A percentile compares a stretch with the other conserved stretches of the same genome.
phyloP scores from a whole-genome alignment of 108 stramenopile genomes.

The Fragilariopsis cylindrus region DNA sequence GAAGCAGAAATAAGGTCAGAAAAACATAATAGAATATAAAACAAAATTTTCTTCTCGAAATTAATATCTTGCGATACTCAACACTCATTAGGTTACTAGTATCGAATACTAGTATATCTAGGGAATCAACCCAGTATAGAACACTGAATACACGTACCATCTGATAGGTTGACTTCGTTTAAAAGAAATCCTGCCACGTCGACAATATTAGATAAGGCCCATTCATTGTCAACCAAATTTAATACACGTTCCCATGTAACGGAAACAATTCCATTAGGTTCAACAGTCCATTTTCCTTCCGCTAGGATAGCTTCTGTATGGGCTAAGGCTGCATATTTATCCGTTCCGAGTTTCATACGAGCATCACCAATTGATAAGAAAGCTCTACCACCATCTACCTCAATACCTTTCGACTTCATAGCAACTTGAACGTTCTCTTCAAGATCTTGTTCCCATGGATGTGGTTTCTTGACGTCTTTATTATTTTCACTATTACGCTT shows the following conservation, averaged over 20 bases:
- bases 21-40: too few relatives aligned
- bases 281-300: slow-evolving; percentile 69
- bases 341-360: slow-evolving; percentile 69
- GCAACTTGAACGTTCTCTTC: slow-evolving; percentile 43
- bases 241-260: slow-evolving; percentile 62
- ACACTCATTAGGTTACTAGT: too few relatives aligned
- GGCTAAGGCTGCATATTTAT: slow-evolving; percentile 58
- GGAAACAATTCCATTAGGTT: slow-evolving; percentile 43
- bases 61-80: too few relatives aligned
- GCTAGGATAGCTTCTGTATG: slow-evolving; percentile 59
- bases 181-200: slow-evolving; percentile 24
- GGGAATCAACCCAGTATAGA: too few relatives aligned
- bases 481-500: neutral
- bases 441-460: slow-evolving; percentile 55
- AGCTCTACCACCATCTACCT: slow-evolving; percentile 47
- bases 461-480: slow-evolving; percentile 18
- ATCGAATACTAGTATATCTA: too few relatives aligned
- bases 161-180: slow-evolving; percentile 44
- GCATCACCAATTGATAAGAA: slow-evolving; percentile 61
- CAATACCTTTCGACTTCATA: slow-evolving; percentile 48
- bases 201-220: slow-evolving; percentile 37
- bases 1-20: neutral
- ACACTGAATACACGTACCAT: slow-evolving; percentile 48
- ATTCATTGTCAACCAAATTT: slow-evolving; percentile 47
- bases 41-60: too few relatives aligned